Conservation (phyloP, 768 basidiomycete genomes). For the Leccinum sublutescens region DNA sequence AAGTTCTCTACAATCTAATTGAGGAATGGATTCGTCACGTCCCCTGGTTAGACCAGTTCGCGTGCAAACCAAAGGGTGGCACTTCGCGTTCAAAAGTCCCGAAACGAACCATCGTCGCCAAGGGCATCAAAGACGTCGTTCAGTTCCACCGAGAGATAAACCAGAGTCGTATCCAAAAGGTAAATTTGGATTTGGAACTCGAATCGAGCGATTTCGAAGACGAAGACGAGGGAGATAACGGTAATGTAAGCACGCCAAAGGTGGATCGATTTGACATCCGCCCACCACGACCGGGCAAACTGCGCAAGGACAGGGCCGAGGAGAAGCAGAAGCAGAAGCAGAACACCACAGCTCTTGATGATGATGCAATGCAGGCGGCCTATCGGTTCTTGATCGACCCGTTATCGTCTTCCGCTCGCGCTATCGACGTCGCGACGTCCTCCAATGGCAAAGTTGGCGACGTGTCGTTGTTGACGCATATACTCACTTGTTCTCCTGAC, state of each 20-base stretch:
- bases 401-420: constrained; percentile 35
- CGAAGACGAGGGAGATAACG: constrained; percentile 29
- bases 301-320: constrained; percentile 24
- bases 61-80: constrained; percentile 26
- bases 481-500: constrained; percentile 47
- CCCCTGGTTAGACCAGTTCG: constrained; percentile 69
- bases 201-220: constrained; percentile 33
- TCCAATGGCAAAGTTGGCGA: constrained; percentile 10
- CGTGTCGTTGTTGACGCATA: constrained; percentile 46
- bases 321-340: constrained; percentile 3
- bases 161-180: constrained; percentile 40
- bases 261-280: background rate
- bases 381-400: constrained; percentile 61
- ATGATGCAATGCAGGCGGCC: constrained; percentile 42
- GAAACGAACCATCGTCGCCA: constrained; percentile 63
- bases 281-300: constrained; percentile 26
- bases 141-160: constrained; percentile 59
- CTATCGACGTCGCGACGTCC: constrained; percentile 10
- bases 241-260: constrained; percentile 4
- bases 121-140: constrained; percentile 67
- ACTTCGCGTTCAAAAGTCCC: constrained; percentile 57
- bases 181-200: constrained; percentile 39
- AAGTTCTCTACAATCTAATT: constrained; percentile 57
- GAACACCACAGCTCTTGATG: constrained; percentile 7
- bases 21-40: constrained; percentile 60